Evolutionary conservation across 177 flowering plant genomes (phyloP).

Genomic region (Vitis hybrid): DNA sequence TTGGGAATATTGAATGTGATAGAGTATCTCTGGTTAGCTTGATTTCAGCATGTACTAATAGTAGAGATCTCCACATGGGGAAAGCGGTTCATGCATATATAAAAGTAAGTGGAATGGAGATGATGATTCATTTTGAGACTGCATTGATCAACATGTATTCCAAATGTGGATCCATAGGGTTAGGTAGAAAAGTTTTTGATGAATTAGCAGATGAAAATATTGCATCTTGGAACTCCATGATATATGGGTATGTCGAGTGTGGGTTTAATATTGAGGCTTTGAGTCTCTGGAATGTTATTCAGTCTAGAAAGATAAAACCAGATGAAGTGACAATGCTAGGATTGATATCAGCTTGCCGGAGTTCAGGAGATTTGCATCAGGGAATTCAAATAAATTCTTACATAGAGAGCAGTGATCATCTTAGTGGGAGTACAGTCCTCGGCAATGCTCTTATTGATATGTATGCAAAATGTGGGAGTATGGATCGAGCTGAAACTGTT

Average conservation of each 20-base stretch:
- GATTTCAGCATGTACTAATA: slow-evolving; percentile 18
- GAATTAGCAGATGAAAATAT: slow-evolving; percentile 19
- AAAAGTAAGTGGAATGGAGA: slow-evolving; percentile 13
- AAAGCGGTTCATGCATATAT: slow-evolving; percentile 21
- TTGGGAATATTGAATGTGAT: slow-evolving; percentile 14
- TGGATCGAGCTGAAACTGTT: slow-evolving; percentile 21
- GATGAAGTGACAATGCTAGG: slow-evolving; percentile 34
- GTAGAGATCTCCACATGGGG: slow-evolving; percentile 18
- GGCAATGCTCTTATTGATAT: slow-evolving; percentile 53
- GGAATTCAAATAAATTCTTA: slow-evolving; percentile 21
- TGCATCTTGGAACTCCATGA: slow-evolving; percentile 30
- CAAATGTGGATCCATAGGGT: slow-evolving; percentile 20
- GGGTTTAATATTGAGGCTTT: slow-evolving; percentile 18
- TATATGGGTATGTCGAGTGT: slow-evolving; percentile 27
- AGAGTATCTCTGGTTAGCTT: slow-evolving; percentile 17
- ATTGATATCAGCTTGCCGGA: slow-evolving; percentile 27
- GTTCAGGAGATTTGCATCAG: slow-evolving; percentile 12
- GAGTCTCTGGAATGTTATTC: slow-evolving; percentile 19
- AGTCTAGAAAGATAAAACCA: slow-evolving; percentile 17
- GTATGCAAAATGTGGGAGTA: slow-evolving; percentile 62
- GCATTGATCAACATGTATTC: slow-evolving; percentile 34
- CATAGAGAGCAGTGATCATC: slow-evolving; percentile 10
- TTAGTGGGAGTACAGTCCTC: slow-evolving; percentile 9
- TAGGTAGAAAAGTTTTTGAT: slow-evolving; percentile 26
- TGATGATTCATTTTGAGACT: slow-evolving; percentile 14